Conservation (phyloP, 345 rosid species). For the Luvunga scandens region DNA sequence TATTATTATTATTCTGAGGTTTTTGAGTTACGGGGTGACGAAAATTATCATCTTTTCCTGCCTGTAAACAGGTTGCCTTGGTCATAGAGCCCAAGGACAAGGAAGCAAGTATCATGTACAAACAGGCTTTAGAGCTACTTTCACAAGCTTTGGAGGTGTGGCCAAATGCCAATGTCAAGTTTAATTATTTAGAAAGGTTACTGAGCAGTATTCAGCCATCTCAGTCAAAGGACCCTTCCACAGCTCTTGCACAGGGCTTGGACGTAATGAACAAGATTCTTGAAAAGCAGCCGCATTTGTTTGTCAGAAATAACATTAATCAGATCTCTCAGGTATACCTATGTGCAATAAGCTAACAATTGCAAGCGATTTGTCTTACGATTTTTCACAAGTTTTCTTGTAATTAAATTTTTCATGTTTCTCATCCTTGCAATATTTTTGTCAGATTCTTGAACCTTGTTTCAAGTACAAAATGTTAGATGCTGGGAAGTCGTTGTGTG, state of each 20-base stretch:
- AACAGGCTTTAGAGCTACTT: constrained; percentile 88
- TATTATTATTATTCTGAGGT: not conserved
- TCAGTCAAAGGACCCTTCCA: constrained; percentile 93
- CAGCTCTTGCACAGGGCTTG: constrained; percentile 97
- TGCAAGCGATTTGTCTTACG: not conserved
- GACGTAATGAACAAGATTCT: constrained; percentile 99
- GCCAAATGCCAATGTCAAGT: constrained; percentile 97
- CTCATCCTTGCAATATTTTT: constrained; percentile 17
- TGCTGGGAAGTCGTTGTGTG: constrained; percentile 92
- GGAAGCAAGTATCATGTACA: constrained; percentile 88
- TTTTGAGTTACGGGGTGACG: not conserved
- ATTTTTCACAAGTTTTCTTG: constrained; percentile 8
- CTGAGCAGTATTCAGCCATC: constrained; percentile 85
- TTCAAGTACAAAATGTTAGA: constrained; percentile 93
- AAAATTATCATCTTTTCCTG: not conserved
- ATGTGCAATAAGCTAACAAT: constrained; percentile 4
- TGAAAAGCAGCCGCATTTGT: constrained; percentile 94
- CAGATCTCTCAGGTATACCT: constrained; percentile 86
- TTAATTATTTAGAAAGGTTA: constrained; percentile 91
- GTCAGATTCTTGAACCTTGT: constrained; percentile 95
- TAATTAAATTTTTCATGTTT: not conserved
- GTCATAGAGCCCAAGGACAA: constrained; percentile 99
- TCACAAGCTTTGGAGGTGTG: constrained; percentile 98
- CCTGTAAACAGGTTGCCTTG: constrained; percentile 78
- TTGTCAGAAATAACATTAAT: constrained; percentile 83